Evolutionary conservation across 805 yeast species (phyloP).

Genomic region (Debaryomyces prosopidis): DNA sequence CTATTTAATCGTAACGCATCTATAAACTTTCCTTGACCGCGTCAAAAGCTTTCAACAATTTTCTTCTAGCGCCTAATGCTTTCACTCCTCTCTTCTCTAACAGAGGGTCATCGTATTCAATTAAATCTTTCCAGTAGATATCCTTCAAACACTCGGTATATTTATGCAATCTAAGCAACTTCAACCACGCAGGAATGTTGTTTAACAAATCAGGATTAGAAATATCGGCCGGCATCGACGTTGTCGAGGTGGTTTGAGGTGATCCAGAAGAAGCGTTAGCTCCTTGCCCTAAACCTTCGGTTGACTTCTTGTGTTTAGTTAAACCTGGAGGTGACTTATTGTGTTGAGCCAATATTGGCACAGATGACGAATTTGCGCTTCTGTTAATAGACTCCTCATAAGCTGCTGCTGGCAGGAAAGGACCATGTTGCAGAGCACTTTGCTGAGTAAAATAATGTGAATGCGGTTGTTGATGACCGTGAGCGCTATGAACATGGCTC

Average conservation of each 20-base stretch:
- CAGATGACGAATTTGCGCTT: slow-evolving; percentile 33
- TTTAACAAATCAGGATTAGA: slow-evolving; percentile 50
- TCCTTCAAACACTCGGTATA: slow-evolving; percentile 82
- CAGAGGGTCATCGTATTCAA: slow-evolving; percentile 65
- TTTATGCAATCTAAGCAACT: slow-evolving; percentile 86
- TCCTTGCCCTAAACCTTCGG: neutral
- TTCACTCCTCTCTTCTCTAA: slow-evolving; percentile 81
- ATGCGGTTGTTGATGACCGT: slow-evolving; percentile 10
- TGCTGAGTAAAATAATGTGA: slow-evolving; percentile 10
- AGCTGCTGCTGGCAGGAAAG: slow-evolving; percentile 3
- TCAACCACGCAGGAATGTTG: slow-evolving; percentile 91
- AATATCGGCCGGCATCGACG: slow-evolving; percentile 44
- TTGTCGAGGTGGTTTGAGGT: slow-evolving; percentile 3
- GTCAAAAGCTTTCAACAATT: slow-evolving; percentile 87
- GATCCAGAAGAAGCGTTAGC: neutral
- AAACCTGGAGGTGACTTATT: slow-evolving; percentile 12
- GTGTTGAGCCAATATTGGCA: slow-evolving; percentile 4
- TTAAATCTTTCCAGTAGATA: slow-evolving; percentile 75
- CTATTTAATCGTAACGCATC: neutral
- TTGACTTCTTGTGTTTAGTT: slow-evolving; percentile 4
- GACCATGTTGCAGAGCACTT: slow-evolving; percentile 7
- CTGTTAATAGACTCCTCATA: slow-evolving; percentile 40
- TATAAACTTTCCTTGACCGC: slow-evolving; percentile 51
- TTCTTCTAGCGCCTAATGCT: slow-evolving; percentile 95
- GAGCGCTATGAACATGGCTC: slow-evolving; percentile 11